These are phyloP conservation scores for Leccinum huronense DNA, from an alignment of 1,284 basidiomycete species.

Conservation along the genomic window DNA sequence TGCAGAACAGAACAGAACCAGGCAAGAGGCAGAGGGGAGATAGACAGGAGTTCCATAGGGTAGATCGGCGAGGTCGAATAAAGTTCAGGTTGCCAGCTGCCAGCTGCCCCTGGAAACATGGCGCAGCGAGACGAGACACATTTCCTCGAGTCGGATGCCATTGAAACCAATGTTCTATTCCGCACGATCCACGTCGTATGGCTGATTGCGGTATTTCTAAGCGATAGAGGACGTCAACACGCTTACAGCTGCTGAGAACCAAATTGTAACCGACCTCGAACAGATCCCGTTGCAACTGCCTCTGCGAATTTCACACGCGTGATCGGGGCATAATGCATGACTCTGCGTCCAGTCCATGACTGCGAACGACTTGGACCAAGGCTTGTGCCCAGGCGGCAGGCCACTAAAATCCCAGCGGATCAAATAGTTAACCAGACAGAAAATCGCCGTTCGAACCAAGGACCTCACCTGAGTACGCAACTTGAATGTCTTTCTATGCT, in stretches of 20 bases:
- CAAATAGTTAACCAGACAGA: not conserved
- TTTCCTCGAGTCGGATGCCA: conserved; percentile 25
- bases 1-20: not conserved
- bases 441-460: not conserved
- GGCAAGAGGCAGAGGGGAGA: not conserved
- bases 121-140: conserved; percentile 27
- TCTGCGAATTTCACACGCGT: conserved; percentile 42
- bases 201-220: conserved; percentile 19
- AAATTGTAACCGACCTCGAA: conserved; percentile 30
- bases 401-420: conserved; percentile 23
- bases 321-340: conserved; percentile 22
- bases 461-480: conserved; percentile 27
- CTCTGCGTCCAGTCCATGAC: conserved; percentile 32
- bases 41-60: not conserved
- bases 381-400: conserved; percentile 29
- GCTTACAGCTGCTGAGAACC: not conserved
- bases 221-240: conserved; percentile 6
- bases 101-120: conserved; percentile 24
- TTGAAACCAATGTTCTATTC: conserved; percentile 27
- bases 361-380: conserved; percentile 31
- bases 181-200: conserved; percentile 15
- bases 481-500: conserved; percentile 29
- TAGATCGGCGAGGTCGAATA: conserved; percentile 18
- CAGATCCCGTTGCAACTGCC: conserved; percentile 41
- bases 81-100: conserved; percentile 35